Base-by-base conservation (phyloP, 345 rosid species). In the Erysimum cheiranthoides region DNA sequence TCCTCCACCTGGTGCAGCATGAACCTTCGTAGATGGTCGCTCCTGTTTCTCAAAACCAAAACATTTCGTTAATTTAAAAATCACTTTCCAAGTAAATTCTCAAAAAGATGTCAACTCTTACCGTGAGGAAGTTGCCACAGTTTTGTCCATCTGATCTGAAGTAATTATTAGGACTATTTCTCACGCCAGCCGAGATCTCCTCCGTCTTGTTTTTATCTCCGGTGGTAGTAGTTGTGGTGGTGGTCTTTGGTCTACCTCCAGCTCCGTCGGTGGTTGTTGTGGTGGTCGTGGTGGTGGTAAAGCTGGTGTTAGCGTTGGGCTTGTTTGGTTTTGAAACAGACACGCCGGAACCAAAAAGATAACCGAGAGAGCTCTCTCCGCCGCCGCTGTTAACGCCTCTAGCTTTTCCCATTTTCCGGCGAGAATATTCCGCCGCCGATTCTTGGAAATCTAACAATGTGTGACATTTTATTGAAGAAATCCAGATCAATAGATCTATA, bases 301-400 rank as follows among this genome's bases (percentile, higher is more conserved):
- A 46, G n/a, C 66, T 67, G 5, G 61, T 67, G 36, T 67, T 66
- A 6, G 14, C 39, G 25, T 74, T 5, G 3, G 89, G 77, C 36
- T 84, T 85, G 35, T 14, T 77, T 0, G 89, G 80, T 66, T 86
- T 86, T 14, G 75, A 52, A 8, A 86, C 81, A 32, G 87, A 79
- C 66, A 82, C 96, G 5, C 89, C 90, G 53, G 87, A 65, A 40
- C 96, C 91, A 52, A 93, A 91, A 27, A 93, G 94, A 77, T 91
- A 89, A n/a, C 88, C 94, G 73, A 91, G 77, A 45, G 97, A 93
- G 78, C 98, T 93, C 79, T 88, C 94, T 25, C 98, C 98, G 1
- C 96, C 96, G 7, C 96, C 97, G 59, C 85, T 79, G 80, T 93
- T 88, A 7, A 89, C 80, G 75, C 97, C 98, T 68, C 93, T 77